These are phyloP conservation scores for Lipomyces japonicus DNA, from an alignment of 805 yeast genomes.

Conservation along the genomic window DNA sequence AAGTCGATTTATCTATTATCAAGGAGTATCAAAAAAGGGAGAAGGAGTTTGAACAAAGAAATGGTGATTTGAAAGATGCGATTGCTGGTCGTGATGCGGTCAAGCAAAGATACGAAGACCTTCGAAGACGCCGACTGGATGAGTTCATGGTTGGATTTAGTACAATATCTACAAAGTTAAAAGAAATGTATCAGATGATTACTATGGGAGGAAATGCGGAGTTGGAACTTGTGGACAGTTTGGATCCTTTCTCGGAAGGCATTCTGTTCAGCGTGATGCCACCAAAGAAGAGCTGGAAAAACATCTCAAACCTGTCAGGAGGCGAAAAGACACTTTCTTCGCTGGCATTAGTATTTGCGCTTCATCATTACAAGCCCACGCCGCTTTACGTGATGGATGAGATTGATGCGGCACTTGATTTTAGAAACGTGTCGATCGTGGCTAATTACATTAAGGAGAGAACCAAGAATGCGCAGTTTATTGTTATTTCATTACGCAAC, in stretches of 20 bases:
- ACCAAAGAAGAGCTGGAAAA: constrained; percentile 96
- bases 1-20: constrained; percentile 68
- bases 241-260: constrained; percentile 98
- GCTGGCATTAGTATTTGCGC: constrained; percentile 89
- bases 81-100: constrained; percentile 62
- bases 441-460: constrained; percentile 95
- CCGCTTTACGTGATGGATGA: constrained; percentile 99
- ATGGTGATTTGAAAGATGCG: constrained; percentile 63
- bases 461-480: constrained; percentile 93
- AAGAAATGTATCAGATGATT: constrained; percentile 97
- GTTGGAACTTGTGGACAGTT: constrained; percentile 86
- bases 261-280: constrained; percentile 98
- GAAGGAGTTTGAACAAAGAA: constrained; percentile 60
- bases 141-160: constrained; percentile 94
- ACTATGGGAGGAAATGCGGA: constrained; percentile 99
- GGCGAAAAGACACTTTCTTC: constrained; percentile 97
- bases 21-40: constrained; percentile 70
- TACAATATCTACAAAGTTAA: constrained; percentile 77
- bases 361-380: constrained; percentile 93
- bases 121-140: constrained; percentile 68
- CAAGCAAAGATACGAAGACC: constrained; percentile 58
- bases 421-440: constrained; percentile 92
- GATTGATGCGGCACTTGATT: constrained; percentile 97
- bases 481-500: constrained; percentile 90
- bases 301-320: constrained; percentile 90